Evolutionary conservation across 768 basidiomycete genomes (phyloP), one percentile per base, ranked within the genome.

Genomic region (Suillus weaverae): DNA sequence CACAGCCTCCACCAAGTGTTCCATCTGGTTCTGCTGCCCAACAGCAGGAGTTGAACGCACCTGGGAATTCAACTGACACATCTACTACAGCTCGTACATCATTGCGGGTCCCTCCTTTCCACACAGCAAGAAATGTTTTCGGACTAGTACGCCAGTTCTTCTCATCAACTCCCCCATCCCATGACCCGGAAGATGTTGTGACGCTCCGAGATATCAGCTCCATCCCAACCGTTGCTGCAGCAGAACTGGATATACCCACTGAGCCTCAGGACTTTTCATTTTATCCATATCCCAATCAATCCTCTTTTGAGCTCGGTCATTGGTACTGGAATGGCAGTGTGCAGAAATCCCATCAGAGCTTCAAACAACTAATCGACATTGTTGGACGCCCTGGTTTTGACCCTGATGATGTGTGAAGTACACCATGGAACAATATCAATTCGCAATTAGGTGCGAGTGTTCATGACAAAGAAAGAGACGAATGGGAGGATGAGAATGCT

Each of bases 141-240:
- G 61, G 64, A 4, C 55, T 66, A 4, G 26, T 54, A 18, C 35
- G n/a, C 38, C 38, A 63, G n/a, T n/a, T n/a, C n/a, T n/a, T n/a
- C n/a, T n/a, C n/a, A n/a, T n/a, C n/a, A n/a, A n/a, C 16, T 2
- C 55, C 56, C 20, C 64, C 64, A 2, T 44, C 61, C 26, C 61
- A 65, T 33, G 61, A 65, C 51, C 61, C 61, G 5, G 61, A 65
- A 16, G 61, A 62, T 8, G 53, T 5, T 1, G 18, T 3, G 16
- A 54, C 18, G 0, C 33, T 54, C 57, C 22, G 53, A 14, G 16
- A 69, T 66, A 39, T 39, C 11, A 26, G 63, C 65, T 41, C 62
- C 65, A 11, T 69, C 61, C 56, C 61, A 0, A 43, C 38, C 36
- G 13, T 4, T 0, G 14, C 4, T 64, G 43, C n/a, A 22, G 36